These are phyloP conservation scores for Alternaria gansuensis DNA, from an alignment of 2,329 filamentous ascomycete genomes.

Conservation along the genomic window DNA sequence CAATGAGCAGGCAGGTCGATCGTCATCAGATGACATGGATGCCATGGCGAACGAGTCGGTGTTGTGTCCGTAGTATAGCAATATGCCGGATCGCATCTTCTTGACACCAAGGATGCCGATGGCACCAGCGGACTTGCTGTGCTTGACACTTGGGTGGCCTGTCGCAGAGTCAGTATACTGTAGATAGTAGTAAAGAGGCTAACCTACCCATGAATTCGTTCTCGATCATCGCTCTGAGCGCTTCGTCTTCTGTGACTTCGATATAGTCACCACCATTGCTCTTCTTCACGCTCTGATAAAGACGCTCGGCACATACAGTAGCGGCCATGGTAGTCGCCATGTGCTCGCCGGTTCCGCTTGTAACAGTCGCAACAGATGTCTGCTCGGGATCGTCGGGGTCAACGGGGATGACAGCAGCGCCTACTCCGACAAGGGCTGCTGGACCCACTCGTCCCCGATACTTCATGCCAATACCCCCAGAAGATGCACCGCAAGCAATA, in stretches of 20 bases:
- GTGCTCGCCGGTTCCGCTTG: conserved; percentile 95
- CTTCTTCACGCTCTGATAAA: conserved; percentile 75
- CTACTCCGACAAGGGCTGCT: conserved; percentile 90
- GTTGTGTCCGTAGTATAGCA: conserved; percentile 94
- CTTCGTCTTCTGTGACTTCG: conserved; percentile 77
- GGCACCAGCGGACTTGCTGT: conserved; percentile 82
- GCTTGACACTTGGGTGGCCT: conserved; percentile 80
- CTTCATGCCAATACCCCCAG: conserved; percentile 98
- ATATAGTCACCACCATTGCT: conserved; percentile 69
- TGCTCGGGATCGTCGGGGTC: conserved; percentile 74
- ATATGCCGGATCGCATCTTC: conserved; percentile 77
- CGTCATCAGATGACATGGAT: conserved; percentile 84
- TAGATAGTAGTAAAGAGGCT: not conserved
- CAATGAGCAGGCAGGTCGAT: conserved; percentile 83
- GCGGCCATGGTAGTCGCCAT: conserved; percentile 97
- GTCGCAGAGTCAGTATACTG: conserved; percentile 16
- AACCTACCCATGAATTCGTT: conserved; percentile 84
- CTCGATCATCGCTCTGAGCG: conserved; percentile 78
- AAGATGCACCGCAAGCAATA: conserved; percentile 94
- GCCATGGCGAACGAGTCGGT: conserved; percentile 88
- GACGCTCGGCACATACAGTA: conserved; percentile 81
- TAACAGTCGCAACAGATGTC: conserved; percentile 81
- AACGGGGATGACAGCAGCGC: conserved; percentile 85
- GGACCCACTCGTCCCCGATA: conserved; percentile 90
- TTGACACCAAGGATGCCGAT: conserved; percentile 93